Evolutionary conservation across 78 protist species (phyloP).

Genomic region (Dictyostelium firmibasis): DNA sequence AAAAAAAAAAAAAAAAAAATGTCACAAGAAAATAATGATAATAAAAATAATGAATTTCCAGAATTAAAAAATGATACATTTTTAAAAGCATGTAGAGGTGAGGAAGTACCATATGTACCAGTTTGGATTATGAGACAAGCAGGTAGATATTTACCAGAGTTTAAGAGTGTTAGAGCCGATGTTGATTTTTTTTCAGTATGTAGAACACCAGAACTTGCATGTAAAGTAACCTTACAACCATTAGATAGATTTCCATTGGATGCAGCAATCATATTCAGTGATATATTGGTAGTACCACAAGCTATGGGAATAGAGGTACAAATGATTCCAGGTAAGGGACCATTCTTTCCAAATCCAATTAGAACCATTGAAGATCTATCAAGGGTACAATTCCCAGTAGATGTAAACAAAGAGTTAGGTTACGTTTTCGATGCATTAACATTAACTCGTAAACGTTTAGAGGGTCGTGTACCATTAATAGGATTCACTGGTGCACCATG

Average conservation of each 20-base stretch:
- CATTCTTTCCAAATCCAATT: constrained; percentile 83
- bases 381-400: constrained; percentile 64
- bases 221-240: constrained; percentile 93
- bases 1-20: not conserved
- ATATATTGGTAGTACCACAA: constrained; percentile 93
- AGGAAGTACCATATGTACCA: constrained; percentile 83
- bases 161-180: constrained; percentile 57
- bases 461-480: constrained; percentile 86
- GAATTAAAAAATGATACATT: constrained; percentile 81
- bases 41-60: constrained; percentile 54
- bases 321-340: constrained; percentile 91
- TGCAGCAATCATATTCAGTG: constrained; percentile 96
- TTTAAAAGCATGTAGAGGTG: constrained; percentile 90
- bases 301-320: constrained; percentile 85
- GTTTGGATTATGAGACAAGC: constrained; percentile 99
- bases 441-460: constrained; percentile 81
- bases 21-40: not conserved
- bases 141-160: constrained; percentile 95
- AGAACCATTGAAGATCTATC: constrained; percentile 18
- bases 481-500: constrained; percentile 94
- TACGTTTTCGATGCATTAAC: constrained; percentile 92
- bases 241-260: constrained; percentile 90
- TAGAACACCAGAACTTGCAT: constrained; percentile 93
- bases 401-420: constrained; percentile 72
- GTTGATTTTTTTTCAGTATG: constrained; percentile 90